Base-by-base conservation (phyloP, 192 early-diverging fungal genomes). In the Coemansia reversa region DNA sequence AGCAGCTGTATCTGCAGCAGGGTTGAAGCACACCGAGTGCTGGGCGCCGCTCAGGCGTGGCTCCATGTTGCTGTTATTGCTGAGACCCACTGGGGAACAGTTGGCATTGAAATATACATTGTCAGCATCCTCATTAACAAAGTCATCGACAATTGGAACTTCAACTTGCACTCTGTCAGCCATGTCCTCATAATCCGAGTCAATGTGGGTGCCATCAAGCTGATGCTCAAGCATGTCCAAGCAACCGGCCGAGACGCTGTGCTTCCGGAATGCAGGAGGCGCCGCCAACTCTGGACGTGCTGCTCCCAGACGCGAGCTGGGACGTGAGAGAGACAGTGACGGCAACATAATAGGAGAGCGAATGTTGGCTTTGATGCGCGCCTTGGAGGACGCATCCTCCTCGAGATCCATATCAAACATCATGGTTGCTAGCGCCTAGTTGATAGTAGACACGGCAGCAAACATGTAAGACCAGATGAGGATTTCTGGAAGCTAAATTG, bases 361-460 rank as follows among this genome's bases (percentile, higher is more conserved):
- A 5, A 20, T 35, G 7, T 42, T 48, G 39, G 1, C 49, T 20
- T 32, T 59, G 19, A 52, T 61, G 42, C 29, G 68, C 69, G 54
- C 57, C 20, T 33, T 7, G 27, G 14, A 1, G 16, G 62, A 33
- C 7, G 50, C 19, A 39, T 20, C 52, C 28, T 74, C 77, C 19
- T 74, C 77, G 27, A 74, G 42, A 45, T 79, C 77, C 77, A 79
- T 79, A 24, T 79, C 72, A 55, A 79, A 79, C 27, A 79, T 74
- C 77, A 79, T 79, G 51, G 6, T 51, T 45, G 9, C 12, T 45
- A 45, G 14, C 39, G 3, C 14, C 39, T 45, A 45, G 14, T 16
- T 0, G 16, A 45, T 45, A 3, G 14, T 16, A 45, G 3, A 16
- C 39, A 14, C 39, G 39, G 39, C 14, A 45, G 14, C 39, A 4